Evolutionary conservation across 768 basidiomycete species (phyloP), one percentile per base, ranked within the genome.

Genomic region (Tricholoma hemisulphureum): DNA sequence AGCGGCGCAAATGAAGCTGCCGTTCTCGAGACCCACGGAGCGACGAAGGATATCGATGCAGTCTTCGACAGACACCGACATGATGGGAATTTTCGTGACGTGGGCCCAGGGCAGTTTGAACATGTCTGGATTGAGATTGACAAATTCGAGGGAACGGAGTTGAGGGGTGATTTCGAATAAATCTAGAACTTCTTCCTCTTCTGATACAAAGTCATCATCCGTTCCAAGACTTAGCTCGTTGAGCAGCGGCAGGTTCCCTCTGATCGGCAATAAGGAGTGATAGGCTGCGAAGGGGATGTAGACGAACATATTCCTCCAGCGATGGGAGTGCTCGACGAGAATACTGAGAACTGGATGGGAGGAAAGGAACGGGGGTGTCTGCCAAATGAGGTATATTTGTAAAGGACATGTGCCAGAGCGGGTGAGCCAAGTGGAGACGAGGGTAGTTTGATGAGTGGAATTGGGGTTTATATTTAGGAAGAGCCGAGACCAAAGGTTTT

Each of bases 401-500:
- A 67, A 58, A 23, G 64, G 66, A 23, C 57, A 61, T 23, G 59
- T 39, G 14, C 66, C 66, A 43, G 66, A 60, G 35, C 66, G 61
- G 26, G 57, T 37, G 29, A 67, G 52, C 66, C 66, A 65, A 29
- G 66, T 65, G 13, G 62, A 61, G 21, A 61, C 61, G 34, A 64
- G 61, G 23, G 45, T 43, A 5, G 58, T 61, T 49, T 63, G 61
- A 51, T 63, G 53, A 48, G n/a, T 55, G 3, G 63, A 57, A 29
- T 63, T 63, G 28, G 64, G 62, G 14, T 60, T 57, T 18, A 67
- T 65, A 57, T 48, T 61, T 28, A 78, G 65, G 56, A 62, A 75
- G 16, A 78, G 64, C 11, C 75, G 69, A 8, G 77, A 74, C 77
- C 77, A 78, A 18, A 78, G 63, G n/a, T 66, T 64, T 34, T 71